These are phyloP conservation scores for Funneliformis geosporum DNA, from an alignment of 192 early-diverging fungal genomes.

Conservation along the genomic window DNA sequence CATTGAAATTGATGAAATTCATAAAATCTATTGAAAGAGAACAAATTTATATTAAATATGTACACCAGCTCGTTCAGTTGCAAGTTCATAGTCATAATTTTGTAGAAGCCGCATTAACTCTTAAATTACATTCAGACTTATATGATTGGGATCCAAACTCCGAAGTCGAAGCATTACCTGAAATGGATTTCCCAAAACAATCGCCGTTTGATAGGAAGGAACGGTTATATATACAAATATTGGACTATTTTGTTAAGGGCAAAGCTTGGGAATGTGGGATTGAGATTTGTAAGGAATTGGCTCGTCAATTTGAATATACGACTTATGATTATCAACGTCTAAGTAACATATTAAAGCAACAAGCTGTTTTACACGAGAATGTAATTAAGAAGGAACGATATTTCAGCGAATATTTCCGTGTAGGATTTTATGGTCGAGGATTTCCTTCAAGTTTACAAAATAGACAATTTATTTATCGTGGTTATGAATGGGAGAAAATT, in stretches of 20 bases:
- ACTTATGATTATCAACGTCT: constrained; percentile 56
- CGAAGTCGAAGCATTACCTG: constrained; percentile 48
- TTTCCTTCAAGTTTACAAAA: constrained; percentile 56
- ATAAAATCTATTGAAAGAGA: constrained; percentile 60
- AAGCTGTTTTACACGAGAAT: constrained; percentile 55
- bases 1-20: constrained; percentile 65
- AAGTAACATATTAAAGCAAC: constrained; percentile 53
- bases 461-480: constrained; percentile 72
- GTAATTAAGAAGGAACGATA: constrained; percentile 55
- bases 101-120: constrained; percentile 67
- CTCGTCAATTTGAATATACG: constrained; percentile 56
- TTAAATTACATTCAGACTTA: constrained; percentile 69
- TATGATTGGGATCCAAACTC: constrained; percentile 61
- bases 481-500: constrained; percentile 74
- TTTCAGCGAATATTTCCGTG: constrained; percentile 68
- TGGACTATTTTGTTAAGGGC: constrained; percentile 64
- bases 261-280: constrained; percentile 75
- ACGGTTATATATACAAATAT: constrained; percentile 56
- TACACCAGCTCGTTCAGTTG: constrained; percentile 60
- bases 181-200: constrained; percentile 54
- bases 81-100: constrained; percentile 57
- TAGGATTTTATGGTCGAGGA: constrained; percentile 69
- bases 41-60: constrained; percentile 68
- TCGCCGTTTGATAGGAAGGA: constrained; percentile 66
- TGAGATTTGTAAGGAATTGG: constrained; percentile 64